Percentiles rank a stretch among this genome's conserved stretches.
phyloP scores from a whole-genome alignment of 257 asterid genomes.

The Schizonepeta tenuifolia region DNA sequence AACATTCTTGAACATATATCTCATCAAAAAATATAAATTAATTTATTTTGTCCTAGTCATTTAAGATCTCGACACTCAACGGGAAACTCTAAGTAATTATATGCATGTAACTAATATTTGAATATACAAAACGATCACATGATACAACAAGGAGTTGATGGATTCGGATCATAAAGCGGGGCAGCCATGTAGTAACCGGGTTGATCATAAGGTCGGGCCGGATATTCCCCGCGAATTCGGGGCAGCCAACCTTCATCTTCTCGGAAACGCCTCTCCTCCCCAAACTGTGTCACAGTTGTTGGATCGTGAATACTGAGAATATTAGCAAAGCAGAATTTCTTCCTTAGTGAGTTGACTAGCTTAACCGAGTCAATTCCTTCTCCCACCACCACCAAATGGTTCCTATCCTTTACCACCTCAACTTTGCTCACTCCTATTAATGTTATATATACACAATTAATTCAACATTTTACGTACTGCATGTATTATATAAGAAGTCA shows the following conservation, averaged over 20 bases:
- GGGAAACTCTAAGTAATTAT: neutral
- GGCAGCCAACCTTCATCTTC: neutral
- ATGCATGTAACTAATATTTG: too few species aligned
- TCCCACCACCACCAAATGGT: conserved; percentile 40
- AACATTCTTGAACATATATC: too few species aligned
- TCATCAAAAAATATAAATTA: too few species aligned
- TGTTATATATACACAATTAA: too few species aligned
- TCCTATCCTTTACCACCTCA: conserved; percentile 26
- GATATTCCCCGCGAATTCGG: neutral
- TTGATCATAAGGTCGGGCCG: neutral
- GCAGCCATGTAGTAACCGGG: neutral
- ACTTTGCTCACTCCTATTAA: conserved; percentile 35
- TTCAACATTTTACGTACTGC: too few species aligned
- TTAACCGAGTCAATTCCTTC: conserved; percentile 33
- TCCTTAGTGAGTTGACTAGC: conserved; percentile 34
- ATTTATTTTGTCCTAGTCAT: neutral
- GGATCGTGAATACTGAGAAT: neutral
- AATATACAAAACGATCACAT: neutral
- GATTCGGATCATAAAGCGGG: neutral
- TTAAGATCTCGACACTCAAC: too few species aligned
- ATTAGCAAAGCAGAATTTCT: conserved; percentile 31
- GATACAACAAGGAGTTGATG: neutral
- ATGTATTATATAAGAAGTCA: too few species aligned
- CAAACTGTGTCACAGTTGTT: neutral
- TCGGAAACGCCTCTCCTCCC: neutral